These are phyloP conservation scores for Puccinia horiana DNA, from an alignment of 1,284 basidiomycete species.

Conservation along the genomic window DNA sequence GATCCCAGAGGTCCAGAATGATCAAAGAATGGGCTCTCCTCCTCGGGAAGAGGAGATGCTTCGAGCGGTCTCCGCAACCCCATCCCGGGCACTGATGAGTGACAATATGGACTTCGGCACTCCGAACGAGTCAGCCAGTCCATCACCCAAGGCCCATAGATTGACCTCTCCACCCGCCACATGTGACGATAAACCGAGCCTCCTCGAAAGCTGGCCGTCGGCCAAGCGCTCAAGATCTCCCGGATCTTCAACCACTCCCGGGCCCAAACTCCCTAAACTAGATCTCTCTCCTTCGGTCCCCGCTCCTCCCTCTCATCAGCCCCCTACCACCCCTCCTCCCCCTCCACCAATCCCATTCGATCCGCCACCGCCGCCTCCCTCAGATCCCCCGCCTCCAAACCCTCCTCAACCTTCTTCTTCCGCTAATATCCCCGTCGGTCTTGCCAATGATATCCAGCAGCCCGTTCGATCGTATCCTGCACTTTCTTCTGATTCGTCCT, in stretches of 20 bases:
- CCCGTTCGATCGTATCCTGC: neutral
- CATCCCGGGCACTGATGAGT: constrained; percentile 12
- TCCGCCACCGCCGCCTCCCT: neutral
- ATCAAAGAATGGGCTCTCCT: neutral
- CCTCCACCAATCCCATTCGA: neutral
- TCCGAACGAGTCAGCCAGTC: constrained; percentile 1
- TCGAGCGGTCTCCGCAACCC: neutral
- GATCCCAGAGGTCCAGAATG: too few species aligned
- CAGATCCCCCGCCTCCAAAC: neutral
- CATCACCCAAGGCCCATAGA: neutral
- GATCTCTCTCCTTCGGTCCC: neutral
- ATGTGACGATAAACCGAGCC: neutral
- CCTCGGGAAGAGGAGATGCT: neutral
- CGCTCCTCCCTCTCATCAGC: neutral
- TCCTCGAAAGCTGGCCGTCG: neutral
- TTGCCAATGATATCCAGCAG: neutral
- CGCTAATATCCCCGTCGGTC: neutral
- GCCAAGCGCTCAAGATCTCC: constrained; percentile 23
- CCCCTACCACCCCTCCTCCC: neutral
- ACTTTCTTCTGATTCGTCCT: neutral
- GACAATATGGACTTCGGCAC: constrained; percentile 28
- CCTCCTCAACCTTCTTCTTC: neutral
- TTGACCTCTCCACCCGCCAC: neutral
- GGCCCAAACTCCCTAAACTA: neutral
- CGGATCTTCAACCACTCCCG: neutral